Evolutionary conservation across 306 rosid species (phyloP).

Genomic region (Lagenaria siceraria): DNA sequence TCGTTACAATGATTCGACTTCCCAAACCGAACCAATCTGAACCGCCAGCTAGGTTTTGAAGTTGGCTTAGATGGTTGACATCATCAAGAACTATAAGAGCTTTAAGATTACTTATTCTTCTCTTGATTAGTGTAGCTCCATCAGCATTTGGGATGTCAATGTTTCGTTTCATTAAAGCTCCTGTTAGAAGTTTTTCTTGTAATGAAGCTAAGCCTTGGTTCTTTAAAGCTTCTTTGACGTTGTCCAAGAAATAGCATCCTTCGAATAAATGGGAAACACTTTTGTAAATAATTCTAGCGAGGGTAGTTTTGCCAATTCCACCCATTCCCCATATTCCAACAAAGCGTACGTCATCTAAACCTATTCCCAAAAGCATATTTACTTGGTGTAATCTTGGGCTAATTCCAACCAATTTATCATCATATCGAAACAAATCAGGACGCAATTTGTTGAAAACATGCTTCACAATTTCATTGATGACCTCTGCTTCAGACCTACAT

Average conservation of each 20-base stretch:
- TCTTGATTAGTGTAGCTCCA: neutral
- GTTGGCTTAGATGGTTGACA: neutral
- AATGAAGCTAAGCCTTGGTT: neutral
- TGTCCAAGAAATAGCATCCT: slow-evolving; percentile 8
- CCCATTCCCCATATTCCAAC: slow-evolving; percentile 28
- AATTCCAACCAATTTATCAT: slow-evolving; percentile 11
- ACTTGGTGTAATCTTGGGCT: neutral
- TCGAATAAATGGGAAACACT: neutral
- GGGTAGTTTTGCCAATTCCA: slow-evolving; percentile 19
- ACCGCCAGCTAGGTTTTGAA: slow-evolving; percentile 5
- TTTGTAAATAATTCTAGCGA: slow-evolving; percentile 8
- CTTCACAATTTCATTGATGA: neutral
- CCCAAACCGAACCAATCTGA: neutral
- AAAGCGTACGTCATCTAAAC: neutral
- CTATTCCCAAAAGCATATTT: neutral
- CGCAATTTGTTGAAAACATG: neutral
- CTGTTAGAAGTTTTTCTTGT: slow-evolving; percentile 11
- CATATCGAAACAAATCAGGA: neutral
- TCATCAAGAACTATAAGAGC: slow-evolving; percentile 15
- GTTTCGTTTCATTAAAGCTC: neutral
- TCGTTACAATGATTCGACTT: slow-evolving; percentile 17
- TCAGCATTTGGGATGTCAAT: neutral
- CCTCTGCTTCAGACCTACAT: neutral
- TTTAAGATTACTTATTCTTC: neutral
- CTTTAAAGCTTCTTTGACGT: slow-evolving; percentile 6